Conservation (phyloP, 73 alveolate genomes). For the Uronychia binucleata region DNA sequence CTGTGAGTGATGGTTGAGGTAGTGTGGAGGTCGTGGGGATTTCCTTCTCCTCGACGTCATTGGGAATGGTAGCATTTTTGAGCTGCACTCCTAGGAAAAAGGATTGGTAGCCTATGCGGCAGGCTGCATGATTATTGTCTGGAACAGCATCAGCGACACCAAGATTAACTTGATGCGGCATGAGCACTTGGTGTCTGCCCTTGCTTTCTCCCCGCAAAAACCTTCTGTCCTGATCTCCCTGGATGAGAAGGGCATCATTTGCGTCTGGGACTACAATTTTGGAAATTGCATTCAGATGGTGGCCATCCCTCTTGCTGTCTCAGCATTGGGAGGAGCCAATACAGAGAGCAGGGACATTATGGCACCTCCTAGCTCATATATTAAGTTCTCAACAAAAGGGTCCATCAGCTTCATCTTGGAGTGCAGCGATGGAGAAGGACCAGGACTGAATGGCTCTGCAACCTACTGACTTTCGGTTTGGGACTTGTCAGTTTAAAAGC, state of each 20-base stretch:
- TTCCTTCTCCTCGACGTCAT: slow-evolving; percentile 35
- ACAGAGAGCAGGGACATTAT: background rate
- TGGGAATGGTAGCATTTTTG: slow-evolving; percentile 27
- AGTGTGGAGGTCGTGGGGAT: slow-evolving; percentile 24
- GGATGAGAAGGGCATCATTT: slow-evolving; percentile 10
- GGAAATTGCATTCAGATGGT: slow-evolving; percentile 1
- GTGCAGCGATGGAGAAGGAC: background rate
- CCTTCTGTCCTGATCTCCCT: background rate
- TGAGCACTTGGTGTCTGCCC: background rate
- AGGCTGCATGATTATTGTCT: slow-evolving; percentile 65
- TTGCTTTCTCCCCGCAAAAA: background rate
- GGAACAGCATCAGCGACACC: slow-evolving; percentile 49
- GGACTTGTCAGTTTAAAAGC: background rate
- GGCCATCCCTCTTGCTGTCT: background rate
- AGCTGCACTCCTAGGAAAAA: slow-evolving; percentile 22
- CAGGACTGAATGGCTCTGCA: background rate
- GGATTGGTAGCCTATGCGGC: slow-evolving; percentile 31
- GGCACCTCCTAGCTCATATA: background rate
- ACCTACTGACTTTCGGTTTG: background rate
- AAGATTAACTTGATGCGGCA: slow-evolving; percentile 46
- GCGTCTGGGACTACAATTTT: slow-evolving; percentile 21
- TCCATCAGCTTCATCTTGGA: background rate
- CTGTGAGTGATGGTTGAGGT: too few relatives aligned
- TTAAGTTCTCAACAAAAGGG: background rate
- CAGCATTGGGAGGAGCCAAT: background rate